These are phyloP conservation scores for Acacia acuminata DNA, from an alignment of 306 rosid species.

Conservation along the genomic window DNA sequence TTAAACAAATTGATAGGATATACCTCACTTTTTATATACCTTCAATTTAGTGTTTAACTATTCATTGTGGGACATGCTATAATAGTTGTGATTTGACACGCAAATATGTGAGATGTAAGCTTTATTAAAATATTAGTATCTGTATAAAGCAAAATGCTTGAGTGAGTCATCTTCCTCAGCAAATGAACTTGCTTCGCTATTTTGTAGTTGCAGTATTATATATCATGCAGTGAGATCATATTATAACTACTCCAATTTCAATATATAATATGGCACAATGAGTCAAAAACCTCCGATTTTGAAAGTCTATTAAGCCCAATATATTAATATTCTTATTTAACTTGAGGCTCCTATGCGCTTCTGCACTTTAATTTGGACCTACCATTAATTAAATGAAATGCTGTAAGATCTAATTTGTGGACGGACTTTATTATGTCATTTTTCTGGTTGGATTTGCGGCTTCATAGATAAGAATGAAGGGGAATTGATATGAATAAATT, in stretches of 20 bases:
- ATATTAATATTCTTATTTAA: not conserved
- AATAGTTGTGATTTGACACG: not conserved
- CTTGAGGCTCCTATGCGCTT: slow-evolving; percentile 17
- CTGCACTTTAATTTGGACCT: slow-evolving; percentile 1
- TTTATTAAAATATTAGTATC: slow-evolving; percentile 1
- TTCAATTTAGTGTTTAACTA: too few species aligned
- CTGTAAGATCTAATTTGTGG: not conserved
- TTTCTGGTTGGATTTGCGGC: slow-evolving; percentile 17
- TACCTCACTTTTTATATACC: too few species aligned
- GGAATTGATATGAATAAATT: not conserved
- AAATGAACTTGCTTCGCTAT: slow-evolving; percentile 43
- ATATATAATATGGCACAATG: not conserved
- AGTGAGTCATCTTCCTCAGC: slow-evolving; percentile 62
- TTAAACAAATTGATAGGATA: too few species aligned
- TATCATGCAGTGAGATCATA: slow-evolving; percentile 10
- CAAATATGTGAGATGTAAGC: not conserved
- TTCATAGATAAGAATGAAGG: slow-evolving; percentile 25
- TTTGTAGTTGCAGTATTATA: not conserved
- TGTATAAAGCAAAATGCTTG: slow-evolving; percentile 43
- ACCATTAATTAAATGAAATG: not conserved
- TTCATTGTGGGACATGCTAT: too few species aligned
- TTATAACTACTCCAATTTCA: slow-evolving; percentile 16
- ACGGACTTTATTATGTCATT: not conserved
- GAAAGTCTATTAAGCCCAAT: slow-evolving; percentile 27
- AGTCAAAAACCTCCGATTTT: slow-evolving; percentile 11